These are phyloP conservation scores for Gossypium australe DNA, from an alignment of 345 rosid species.

Conservation along the genomic window DNA sequence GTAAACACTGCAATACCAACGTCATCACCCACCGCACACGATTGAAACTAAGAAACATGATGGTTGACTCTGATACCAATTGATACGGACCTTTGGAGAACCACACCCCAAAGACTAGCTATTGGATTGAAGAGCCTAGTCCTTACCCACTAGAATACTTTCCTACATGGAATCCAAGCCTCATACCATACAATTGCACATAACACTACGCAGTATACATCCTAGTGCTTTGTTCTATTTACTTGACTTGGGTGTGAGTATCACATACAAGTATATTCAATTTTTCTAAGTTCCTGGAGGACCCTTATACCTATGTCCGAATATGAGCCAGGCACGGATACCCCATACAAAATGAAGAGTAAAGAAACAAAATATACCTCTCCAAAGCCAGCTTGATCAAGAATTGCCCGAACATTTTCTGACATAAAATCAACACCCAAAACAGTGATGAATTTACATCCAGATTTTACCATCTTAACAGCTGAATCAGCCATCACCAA, in stretches of 20 bases:
- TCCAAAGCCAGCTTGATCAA: slow-evolving; percentile 88
- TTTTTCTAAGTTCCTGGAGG: too few species aligned
- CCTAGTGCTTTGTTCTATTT: not conserved
- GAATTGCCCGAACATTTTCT: slow-evolving; percentile 88
- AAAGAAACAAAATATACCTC: slow-evolving; percentile 36
- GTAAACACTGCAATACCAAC: too few species aligned
- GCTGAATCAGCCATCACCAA: slow-evolving; percentile 97
- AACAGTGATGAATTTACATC: slow-evolving; percentile 81
- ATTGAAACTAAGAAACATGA: too few species aligned
- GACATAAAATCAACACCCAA: slow-evolving; percentile 99
- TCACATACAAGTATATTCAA: too few species aligned
- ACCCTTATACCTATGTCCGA: too few species aligned
- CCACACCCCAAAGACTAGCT: too few species aligned
- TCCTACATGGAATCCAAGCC: too few species aligned
- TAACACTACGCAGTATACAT: not conserved
- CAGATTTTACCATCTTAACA: slow-evolving; percentile 87
- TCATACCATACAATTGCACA: not conserved
- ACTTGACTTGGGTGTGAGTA: not conserved
- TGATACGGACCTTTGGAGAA: too few species aligned
- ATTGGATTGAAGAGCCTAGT: too few species aligned
- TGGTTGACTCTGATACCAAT: too few species aligned
- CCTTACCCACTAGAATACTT: too few species aligned
- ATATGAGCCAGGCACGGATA: not conserved
- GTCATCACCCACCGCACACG: too few species aligned
- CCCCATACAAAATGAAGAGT: not conserved